These are phyloP conservation scores for Ophiostoma australiae DNA, from an alignment of 2,329 filamentous ascomycete species.

Conservation along the genomic window DNA sequence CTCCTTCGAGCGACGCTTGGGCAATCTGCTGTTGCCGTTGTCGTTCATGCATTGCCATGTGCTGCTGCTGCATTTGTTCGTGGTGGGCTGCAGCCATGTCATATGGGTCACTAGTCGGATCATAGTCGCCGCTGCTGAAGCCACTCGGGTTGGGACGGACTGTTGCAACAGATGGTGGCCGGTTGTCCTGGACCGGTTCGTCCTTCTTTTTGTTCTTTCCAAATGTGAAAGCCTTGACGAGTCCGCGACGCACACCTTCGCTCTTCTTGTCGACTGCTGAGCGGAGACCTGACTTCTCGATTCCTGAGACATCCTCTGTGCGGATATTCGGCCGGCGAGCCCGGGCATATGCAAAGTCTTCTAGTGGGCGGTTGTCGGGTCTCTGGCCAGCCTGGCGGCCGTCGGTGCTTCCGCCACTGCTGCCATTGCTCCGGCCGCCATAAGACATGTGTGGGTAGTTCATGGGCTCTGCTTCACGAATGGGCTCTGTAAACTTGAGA, in stretches of 20 bases:
- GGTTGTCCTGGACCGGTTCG: conserved; percentile 30
- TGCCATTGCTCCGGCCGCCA: conserved; percentile 37
- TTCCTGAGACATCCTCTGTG: conserved; percentile 49
- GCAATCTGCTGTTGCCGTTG: conserved; percentile 22
- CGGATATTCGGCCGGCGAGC: conserved; percentile 42
- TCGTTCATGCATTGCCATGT: background rate
- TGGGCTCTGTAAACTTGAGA: conserved; percentile 43
- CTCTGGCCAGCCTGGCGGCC: conserved; percentile 33
- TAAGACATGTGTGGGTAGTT: conserved; percentile 31
- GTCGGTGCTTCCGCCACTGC: conserved; percentile 36
- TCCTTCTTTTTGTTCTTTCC: conserved; percentile 43
- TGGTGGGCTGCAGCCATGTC: conserved; percentile 18
- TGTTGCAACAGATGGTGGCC: conserved; percentile 37
- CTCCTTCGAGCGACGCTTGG: conserved; percentile 24
- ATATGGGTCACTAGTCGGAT: background rate
- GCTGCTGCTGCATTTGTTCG: conserved; percentile 23
- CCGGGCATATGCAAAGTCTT: conserved; percentile 44
- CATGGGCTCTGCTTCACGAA: conserved; percentile 34
- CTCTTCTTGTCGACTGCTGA: conserved; percentile 52
- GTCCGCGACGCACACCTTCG: conserved; percentile 49
- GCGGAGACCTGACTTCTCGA: conserved; percentile 52
- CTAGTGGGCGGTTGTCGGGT: conserved; percentile 33
- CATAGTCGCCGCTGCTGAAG: conserved; percentile 7
- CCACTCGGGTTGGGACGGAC: conserved; percentile 32
- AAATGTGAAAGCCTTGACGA: conserved; percentile 52